phyloP scores from a whole-genome alignment of 78 protist genomes.

The Corallochytrium limacisporum region DNA sequence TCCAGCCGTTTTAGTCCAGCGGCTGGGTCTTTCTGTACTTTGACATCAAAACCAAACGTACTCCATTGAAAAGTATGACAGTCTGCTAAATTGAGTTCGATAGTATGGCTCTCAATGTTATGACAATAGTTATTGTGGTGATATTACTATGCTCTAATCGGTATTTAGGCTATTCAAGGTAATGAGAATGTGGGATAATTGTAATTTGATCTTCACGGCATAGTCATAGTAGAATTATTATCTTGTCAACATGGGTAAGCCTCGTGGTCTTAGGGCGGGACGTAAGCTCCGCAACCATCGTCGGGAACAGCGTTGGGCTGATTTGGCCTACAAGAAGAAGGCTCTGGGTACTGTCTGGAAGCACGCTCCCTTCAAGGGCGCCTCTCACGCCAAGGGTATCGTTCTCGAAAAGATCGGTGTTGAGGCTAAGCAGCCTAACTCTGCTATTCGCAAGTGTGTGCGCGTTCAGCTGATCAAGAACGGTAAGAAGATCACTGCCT shows the following conservation, averaged over 20 bases:
- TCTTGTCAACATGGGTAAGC: conserved; percentile 11
- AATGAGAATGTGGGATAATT: too few species aligned
- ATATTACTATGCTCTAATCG: too few species aligned
- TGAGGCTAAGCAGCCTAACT: conserved; percentile 99
- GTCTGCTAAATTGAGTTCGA: too few species aligned
- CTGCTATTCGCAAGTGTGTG: conserved; percentile 99
- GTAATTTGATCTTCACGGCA: too few species aligned
- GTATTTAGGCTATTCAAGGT: too few species aligned
- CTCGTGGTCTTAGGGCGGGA: conserved; percentile 57
- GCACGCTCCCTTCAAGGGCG: conserved; percentile 93
- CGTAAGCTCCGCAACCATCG: conserved; percentile 60
- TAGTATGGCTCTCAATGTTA: too few species aligned
- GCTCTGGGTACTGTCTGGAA: conserved; percentile 74
- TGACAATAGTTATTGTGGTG: too few species aligned
- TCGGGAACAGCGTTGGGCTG: conserved; percentile 83
- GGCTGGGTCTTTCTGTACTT: too few species aligned
- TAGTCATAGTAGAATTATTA: too few species aligned
- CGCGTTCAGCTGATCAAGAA: conserved; percentile 99
- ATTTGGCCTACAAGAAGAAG: conserved; percentile 86
- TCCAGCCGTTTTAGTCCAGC: too few species aligned
- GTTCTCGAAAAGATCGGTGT: conserved; percentile 96
- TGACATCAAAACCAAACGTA: too few species aligned
- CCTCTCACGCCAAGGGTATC: conserved; percentile 99
- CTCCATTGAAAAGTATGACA: too few species aligned
- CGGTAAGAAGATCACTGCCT: conserved; percentile 99